Evolutionary conservation across 345 rosid genomes (phyloP), one percentile per base, ranked within the genome.

Genomic region (Dipteronia dyeriana): DNA sequence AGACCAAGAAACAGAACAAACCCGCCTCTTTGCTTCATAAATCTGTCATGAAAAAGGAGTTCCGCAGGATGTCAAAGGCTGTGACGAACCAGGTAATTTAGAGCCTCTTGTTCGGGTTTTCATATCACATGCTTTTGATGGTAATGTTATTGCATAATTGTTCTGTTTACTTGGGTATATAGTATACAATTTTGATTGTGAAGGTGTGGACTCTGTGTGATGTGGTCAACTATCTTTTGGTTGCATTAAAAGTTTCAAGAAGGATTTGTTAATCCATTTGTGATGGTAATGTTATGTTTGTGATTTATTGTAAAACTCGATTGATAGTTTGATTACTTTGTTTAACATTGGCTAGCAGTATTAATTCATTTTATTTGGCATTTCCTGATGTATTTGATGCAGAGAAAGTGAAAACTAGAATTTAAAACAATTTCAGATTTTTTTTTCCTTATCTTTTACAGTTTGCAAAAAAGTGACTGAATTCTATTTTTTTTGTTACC

Each of bases 1-100:
- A 92, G 92, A 90, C 94, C 74, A 95, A 88, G 91, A 89, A 85
- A 71, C 90, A 89, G 73, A 85, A 83, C 82, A 87, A 87, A 23
- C 90, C 90, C 1, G 57, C 89, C 16, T 61, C 82, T 7, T 74
- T 87, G 84, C 84, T 86, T 82, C 90, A 88, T 70, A 88, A 85
- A 77, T 85, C 86, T 71, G 87, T 85, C 53, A 71, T 90, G 92
- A 88, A 85, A 76, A 87, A 87, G 81, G 92, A 90, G 79, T 86
- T 90, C 83, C 70, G 70, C 31, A 70, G 90, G 68, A 90, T 88
- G 94, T 87, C 89, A 25, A 88, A 90, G 84, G 87, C 87, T 68
- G 91, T 88, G 0, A 49, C 45, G 9, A 92, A 85, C 84, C 93
- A 89, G 91, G 94, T 90, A 84, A 64, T 20, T 49, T 23, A 3